Conservation (phyloP, 805 yeast species). For the Ogataea parapolymorpha region DNA sequence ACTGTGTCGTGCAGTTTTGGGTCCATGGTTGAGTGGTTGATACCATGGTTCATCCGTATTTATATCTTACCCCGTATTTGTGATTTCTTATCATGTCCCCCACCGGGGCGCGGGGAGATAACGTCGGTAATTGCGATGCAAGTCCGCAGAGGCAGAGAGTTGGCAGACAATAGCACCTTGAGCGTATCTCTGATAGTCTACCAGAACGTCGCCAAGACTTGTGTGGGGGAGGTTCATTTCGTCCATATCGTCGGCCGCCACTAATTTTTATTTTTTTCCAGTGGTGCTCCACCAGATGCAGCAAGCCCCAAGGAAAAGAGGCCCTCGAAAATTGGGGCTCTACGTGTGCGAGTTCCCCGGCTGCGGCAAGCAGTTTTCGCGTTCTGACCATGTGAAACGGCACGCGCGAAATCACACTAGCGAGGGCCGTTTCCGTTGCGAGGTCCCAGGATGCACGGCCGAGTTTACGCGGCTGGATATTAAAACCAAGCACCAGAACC, state of each 20-base stretch:
- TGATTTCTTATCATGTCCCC: background rate
- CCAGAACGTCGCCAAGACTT: too few species aligned
- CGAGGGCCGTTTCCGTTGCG: background rate
- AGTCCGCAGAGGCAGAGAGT: too few species aligned
- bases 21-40: slow-evolving; percentile 4
- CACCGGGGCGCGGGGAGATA: background rate
- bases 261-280: too few species aligned
- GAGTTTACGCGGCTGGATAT: background rate
- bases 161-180: too few species aligned
- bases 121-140: background rate
- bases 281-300: too few species aligned
- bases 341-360: too few species aligned
- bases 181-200: too few species aligned
- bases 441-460: background rate
- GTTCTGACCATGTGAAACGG: background rate
- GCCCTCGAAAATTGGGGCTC: too few species aligned
- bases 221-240: too few species aligned
- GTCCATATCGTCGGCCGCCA: too few species aligned
- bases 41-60: background rate
- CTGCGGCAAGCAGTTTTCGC: too few species aligned
- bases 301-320: too few species aligned
- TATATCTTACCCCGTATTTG: background rate
- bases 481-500: background rate
- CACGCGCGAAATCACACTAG: background rate
- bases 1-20: slow-evolving; percentile 5